phyloP scores from a whole-genome alignment of 2,329 filamentous ascomycete species.

The Corinectria fuckeliana region DNA sequence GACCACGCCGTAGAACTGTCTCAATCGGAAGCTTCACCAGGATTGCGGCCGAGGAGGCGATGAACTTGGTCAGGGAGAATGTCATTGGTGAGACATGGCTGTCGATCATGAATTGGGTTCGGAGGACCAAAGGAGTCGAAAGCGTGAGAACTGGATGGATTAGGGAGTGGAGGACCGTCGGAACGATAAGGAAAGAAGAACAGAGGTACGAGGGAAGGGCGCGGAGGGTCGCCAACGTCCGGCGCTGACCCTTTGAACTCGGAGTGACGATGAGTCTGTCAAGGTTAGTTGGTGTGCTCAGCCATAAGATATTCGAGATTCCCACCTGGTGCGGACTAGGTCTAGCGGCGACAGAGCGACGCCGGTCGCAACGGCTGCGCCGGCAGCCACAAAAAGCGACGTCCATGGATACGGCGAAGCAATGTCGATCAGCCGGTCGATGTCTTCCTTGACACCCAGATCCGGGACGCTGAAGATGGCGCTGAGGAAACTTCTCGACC shows the following conservation, averaged over 20 bases:
- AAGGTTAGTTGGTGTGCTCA: conserved; percentile 36
- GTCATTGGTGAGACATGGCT: conserved; percentile 79
- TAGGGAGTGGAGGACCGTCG: conserved; percentile 86
- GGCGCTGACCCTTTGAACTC: conserved; percentile 74
- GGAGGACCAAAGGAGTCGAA: conserved; percentile 83
- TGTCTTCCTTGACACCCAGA: conserved; percentile 74
- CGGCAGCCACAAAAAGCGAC: conserved; percentile 75
- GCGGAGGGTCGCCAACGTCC: conserved; percentile 78
- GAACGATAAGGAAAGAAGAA: conserved; percentile 72
- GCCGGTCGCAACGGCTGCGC: conserved; percentile 73
- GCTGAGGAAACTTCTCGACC: conserved; percentile 88
- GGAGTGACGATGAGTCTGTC: conserved; percentile 81
- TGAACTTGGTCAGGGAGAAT: conserved; percentile 83
- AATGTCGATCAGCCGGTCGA: conserved; percentile 75
- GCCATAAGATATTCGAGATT: conserved; percentile 30
- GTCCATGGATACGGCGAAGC: conserved; percentile 83
- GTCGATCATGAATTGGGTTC: conserved; percentile 84
- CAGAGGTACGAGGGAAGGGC: conserved; percentile 80
- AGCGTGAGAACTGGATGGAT: conserved; percentile 83
- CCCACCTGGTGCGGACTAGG: conserved; percentile 76
- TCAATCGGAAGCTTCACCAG: conserved; percentile 90
- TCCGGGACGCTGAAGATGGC: conserved; percentile 91
- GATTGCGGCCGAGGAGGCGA: conserved; percentile 79
- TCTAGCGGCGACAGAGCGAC: conserved; percentile 87
- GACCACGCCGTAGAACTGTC: conserved; percentile 87